Conservation (phyloP, 257 asterid genomes). For the Mitragyna speciosa region DNA sequence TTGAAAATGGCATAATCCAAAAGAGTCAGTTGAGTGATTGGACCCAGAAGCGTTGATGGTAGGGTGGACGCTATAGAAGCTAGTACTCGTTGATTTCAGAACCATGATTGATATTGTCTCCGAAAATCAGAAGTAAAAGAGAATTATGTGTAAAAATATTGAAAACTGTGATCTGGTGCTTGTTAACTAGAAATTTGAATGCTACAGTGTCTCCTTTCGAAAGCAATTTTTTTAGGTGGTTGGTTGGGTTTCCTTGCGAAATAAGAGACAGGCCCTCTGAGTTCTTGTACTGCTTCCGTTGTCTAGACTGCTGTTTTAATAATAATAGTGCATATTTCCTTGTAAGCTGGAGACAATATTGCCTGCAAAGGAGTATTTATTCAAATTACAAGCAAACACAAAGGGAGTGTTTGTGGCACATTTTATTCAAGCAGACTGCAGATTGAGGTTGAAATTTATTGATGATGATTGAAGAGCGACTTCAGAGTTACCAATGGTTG, state of each 20-base stretch:
- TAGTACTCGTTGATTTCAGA: neutral
- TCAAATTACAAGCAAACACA: neutral
- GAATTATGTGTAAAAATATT: neutral
- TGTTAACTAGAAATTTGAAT: neutral
- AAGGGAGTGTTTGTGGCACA: neutral
- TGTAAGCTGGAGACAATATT: no score
- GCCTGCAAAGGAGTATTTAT: no score
- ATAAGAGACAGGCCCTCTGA: neutral
- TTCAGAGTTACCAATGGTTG: no score
- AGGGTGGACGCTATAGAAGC: neutral
- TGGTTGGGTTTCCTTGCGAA: no score
- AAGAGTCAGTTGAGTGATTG: conserved; percentile 66
- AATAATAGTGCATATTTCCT: no score
- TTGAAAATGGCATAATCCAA: conserved; percentile 63
- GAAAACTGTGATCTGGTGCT: neutral
- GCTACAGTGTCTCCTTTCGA: neutral
- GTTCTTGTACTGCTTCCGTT: no score
- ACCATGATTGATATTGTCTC: neutral
- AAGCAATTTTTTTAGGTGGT: neutral
- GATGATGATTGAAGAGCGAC: no score
- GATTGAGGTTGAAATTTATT: no score
- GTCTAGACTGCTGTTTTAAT: no score
- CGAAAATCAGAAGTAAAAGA: neutral
- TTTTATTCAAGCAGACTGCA: neutral
- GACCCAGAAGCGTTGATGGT: conserved; percentile 52